A percentile compares a stretch with the other conserved stretches of the same genome.
Conservation (phyloP, 2,329 filamentous ascomycete genomes). For the Trichophaea hybrida region DNA sequence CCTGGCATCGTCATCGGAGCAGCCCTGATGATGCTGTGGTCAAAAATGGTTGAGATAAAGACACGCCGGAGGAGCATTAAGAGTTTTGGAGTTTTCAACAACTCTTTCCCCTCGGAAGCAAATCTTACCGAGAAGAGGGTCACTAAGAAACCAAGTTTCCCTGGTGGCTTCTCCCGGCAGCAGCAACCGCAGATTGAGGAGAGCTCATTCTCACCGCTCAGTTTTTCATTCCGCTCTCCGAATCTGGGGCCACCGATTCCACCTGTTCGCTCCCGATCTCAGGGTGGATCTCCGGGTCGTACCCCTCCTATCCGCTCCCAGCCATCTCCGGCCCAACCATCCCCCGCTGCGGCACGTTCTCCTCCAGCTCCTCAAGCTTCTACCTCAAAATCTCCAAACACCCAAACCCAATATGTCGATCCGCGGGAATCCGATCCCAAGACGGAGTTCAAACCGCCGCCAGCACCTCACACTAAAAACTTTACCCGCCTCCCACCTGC, state of each 20-base stretch:
- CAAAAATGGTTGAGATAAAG: constrained; percentile 12
- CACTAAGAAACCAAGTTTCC: not conserved
- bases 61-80: constrained; percentile 16
- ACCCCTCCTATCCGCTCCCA: not conserved
- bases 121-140: not conserved
- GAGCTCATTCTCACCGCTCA: not conserved
- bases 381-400: not conserved
- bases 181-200: not conserved
- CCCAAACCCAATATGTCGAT: not conserved
- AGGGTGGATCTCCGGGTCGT: not conserved
- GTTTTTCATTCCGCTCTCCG: not conserved
- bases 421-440: not conserved
- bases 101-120: constrained; percentile 5
- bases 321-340: not conserved
- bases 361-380: not conserved
- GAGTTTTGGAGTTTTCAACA: constrained; percentile 9
- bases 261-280: not conserved
- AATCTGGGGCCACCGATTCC: not conserved
- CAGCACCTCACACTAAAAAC: not conserved
- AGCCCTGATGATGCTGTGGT: constrained; percentile 14
- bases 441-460: not conserved
- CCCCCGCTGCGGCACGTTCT: not conserved
- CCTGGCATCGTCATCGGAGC: constrained; percentile 16
- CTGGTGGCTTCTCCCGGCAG: constrained; percentile 6
- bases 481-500: not conserved